These are phyloP conservation scores for Botrytis cinerea DNA, from an alignment of 2,329 filamentous ascomycete genomes.

Conservation along the genomic window DNA sequence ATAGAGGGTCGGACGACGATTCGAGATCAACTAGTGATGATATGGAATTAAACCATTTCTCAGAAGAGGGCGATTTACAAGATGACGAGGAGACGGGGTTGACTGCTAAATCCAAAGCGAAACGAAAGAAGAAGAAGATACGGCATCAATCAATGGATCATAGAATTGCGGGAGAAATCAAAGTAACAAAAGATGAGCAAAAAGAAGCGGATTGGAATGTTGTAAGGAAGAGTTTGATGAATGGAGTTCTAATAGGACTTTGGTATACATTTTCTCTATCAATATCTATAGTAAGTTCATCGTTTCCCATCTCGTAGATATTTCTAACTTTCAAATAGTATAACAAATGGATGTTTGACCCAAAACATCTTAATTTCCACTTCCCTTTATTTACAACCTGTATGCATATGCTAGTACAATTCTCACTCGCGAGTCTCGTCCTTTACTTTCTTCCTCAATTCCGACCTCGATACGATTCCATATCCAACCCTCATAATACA, in stretches of 20 bases:
- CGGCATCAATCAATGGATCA: conserved; percentile 70
- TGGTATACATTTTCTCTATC: conserved; percentile 93
- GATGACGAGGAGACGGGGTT: conserved; percentile 91
- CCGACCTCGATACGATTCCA: conserved; percentile 60
- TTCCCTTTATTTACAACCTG: conserved; percentile 92
- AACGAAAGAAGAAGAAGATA: conserved; percentile 65
- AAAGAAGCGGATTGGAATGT: conserved; percentile 76
- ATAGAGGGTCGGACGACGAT: conserved; percentile 36
- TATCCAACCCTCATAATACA: conserved; percentile 40
- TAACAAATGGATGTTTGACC: conserved; percentile 99
- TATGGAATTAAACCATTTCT: conserved; percentile 58
- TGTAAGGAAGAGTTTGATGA: conserved; percentile 67
- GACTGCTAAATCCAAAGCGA: conserved; percentile 70
- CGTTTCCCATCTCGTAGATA: background rate
- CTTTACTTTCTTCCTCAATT: conserved; percentile 81
- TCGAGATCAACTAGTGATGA: conserved; percentile 47
- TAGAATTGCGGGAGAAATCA: conserved; percentile 62
- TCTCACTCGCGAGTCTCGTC: conserved; percentile 73
- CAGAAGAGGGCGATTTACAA: conserved; percentile 71
- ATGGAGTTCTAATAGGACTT: conserved; percentile 76
- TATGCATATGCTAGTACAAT: conserved; percentile 95
- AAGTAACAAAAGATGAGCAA: conserved; percentile 69
- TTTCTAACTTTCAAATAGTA: conserved; percentile 58
- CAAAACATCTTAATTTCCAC: conserved; percentile 80
- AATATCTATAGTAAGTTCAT: conserved; percentile 75